Base-by-base conservation (phyloP, 2,329 filamentous ascomycete genomes). In the Exophiala xenobiotica region DNA sequence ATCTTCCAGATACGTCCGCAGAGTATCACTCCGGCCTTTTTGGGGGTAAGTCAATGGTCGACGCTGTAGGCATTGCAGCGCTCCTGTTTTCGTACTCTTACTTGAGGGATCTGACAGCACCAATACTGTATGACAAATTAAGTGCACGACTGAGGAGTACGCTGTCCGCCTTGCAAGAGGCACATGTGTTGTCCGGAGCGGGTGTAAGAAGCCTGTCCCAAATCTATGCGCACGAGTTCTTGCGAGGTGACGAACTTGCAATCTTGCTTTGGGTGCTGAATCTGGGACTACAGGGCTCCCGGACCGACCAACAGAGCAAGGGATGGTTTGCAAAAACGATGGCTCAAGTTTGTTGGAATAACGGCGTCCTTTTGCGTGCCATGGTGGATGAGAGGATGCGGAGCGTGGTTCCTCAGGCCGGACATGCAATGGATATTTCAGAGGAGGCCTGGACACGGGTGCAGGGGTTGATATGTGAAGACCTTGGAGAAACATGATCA, bases 201-300 rank as follows among this genome's bases (percentile, higher is more conserved):
- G n/a, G n/a, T n/a, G n/a, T n/a, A n/a, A n/a, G n/a, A n/a, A n/a
- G n/a, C n/a, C n/a, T n/a, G 18, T 14, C 45, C 42, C 20, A 51
- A 16, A 41, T 14, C 14, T 23, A 8, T 22, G 6, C 9, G 6
- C 14, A 7, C 8, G 24, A 22, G 7, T 14, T 35, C 9, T 19
- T 46, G 4, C 16, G 14, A 4, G 20, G 39, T n/a, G 26, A 14
- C 31, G 46, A 29, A 18, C 16, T 46, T 5, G 37, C 54, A 5
- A 8, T 54, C 14, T 16, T 57, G 23, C 35, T 53, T 19, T 57
- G 54, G 54, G 35, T 53, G 6, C 26, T 57, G n/a, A 43, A 46
- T 27, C n/a, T 57, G 5, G 54, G 54, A 11, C 49, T 51, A 43
- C 46, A 38, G 9, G 46, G 44, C 2, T 51, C 48, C n/a, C 27